Evolutionary conservation across 495 filamentous ascomycete species (phyloP).

Genomic region (Articulospora tetracladia): DNA sequence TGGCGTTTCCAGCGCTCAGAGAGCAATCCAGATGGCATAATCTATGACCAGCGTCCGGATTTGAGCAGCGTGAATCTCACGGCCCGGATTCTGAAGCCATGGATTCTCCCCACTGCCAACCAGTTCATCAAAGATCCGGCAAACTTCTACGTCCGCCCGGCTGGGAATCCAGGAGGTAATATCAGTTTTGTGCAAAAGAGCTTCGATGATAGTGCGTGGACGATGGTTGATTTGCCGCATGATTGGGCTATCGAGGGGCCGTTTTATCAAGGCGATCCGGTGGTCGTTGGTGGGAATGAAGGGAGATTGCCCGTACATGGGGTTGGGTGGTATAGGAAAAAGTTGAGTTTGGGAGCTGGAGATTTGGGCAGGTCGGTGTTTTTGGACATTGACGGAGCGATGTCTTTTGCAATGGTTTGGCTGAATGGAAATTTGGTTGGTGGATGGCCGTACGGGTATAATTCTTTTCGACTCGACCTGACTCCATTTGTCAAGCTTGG

Average conservation of each 20-base stretch:
- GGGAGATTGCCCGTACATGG: conserved; percentile 49
- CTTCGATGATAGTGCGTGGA: conserved; percentile 36
- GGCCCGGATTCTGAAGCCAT: conserved; percentile 27
- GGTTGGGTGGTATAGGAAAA: conserved; percentile 45
- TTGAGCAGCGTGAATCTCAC: background rate
- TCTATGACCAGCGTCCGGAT: conserved; percentile 23
- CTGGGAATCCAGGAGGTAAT: conserved; percentile 23
- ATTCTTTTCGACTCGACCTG: conserved; percentile 45
- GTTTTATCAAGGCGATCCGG: conserved; percentile 26
- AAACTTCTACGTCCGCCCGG: conserved; percentile 27
- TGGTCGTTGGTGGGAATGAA: conserved; percentile 48
- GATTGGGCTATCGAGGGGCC: conserved; percentile 48
- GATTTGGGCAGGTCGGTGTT: conserved; percentile 35
- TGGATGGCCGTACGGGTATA: conserved; percentile 47
- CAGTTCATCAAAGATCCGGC: conserved; percentile 31
- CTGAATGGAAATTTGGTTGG: conserved; percentile 43
- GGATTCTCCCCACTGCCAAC: conserved; percentile 37
- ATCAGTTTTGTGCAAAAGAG: conserved; percentile 29
- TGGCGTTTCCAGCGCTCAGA: conserved; percentile 36
- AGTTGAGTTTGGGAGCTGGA: conserved; percentile 23
- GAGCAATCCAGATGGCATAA: conserved; percentile 33
- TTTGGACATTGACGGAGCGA: conserved; percentile 44
- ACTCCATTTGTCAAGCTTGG: conserved; percentile 36
- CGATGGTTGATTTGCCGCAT: conserved; percentile 34
- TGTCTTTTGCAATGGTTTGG: conserved; percentile 45